A percentile compares a stretch with the other conserved stretches of the same genome.
Conservation (phyloP, 495 filamentous ascomycete genomes). For the Talaromyces proteolyticus region DNA sequence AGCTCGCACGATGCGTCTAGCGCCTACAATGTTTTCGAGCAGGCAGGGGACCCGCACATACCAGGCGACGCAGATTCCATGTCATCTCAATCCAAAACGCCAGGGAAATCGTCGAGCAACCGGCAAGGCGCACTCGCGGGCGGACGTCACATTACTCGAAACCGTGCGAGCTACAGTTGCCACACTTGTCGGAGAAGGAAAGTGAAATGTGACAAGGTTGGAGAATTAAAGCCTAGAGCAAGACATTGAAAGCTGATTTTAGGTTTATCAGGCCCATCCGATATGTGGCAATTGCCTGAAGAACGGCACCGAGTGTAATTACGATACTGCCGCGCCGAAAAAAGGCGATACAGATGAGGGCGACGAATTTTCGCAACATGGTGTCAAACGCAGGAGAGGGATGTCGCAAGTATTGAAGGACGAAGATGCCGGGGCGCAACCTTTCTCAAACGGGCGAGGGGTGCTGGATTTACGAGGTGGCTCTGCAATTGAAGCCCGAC, state of each 20-base stretch:
- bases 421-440: constrained; percentile 29
- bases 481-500: constrained; percentile 33
- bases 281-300: constrained; percentile 43
- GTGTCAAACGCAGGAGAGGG: constrained; percentile 31
- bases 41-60: not conserved
- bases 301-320: constrained; percentile 37
- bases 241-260: no score
- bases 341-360: constrained; percentile 10
- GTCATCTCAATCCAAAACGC: not conserved
- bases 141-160: constrained; percentile 41
- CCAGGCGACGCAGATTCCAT: not conserved
- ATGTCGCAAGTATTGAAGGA: constrained; percentile 24
- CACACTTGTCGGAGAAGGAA: constrained; percentile 43
- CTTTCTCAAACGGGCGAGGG: constrained; percentile 9
- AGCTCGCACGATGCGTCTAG: not conserved
- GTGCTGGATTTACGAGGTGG: constrained; percentile 20
- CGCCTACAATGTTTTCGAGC: not conserved
- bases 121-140: constrained; percentile 7
- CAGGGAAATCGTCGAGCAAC: not conserved
- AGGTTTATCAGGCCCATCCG: constrained; percentile 42
- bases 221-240: not conserved
- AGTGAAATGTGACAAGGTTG: constrained; percentile 42
- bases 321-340: constrained; percentile 29
- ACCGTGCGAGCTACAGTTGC: constrained; percentile 44
- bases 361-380: constrained; percentile 16